Percentiles rank a stretch among this genome's conserved stretches.
Evolutionary conservation across 1,139 yeast genomes (phyloP).

Genomic region (Saccharomycopsis phalli): DNA sequence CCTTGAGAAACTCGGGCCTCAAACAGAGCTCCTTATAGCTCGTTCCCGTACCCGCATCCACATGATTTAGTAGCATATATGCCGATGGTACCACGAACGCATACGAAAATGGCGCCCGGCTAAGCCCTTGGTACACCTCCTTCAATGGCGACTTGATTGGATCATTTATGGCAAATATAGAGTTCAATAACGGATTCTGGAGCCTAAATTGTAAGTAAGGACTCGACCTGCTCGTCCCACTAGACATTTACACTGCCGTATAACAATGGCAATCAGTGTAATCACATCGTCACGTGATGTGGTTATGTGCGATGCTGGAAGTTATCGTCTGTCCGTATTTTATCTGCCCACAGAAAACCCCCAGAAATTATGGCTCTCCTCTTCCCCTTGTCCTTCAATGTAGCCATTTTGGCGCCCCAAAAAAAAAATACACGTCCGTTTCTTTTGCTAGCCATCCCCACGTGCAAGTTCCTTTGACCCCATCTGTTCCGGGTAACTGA

Average conservation of each 20-base stretch:
- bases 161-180: conserved; percentile 58
- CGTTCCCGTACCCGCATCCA: conserved; percentile 36
- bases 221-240: too few species aligned
- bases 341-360: neutral
- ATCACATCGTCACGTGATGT: too few species aligned
- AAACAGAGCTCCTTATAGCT: conserved; percentile 50
- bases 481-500: neutral
- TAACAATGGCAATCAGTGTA: too few species aligned
- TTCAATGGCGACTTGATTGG: conserved; percentile 44
- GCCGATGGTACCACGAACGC: conserved; percentile 58
- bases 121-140: conserved; percentile 36
- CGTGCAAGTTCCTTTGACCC: neutral
- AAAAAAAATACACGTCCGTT: neutral
- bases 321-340: too few species aligned
- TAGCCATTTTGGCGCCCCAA: neutral
- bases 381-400: too few species aligned
- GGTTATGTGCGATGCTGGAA: too few species aligned
- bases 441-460: neutral
- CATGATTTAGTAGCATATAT: conserved; percentile 38
- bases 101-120: conserved; percentile 37
- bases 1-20: conserved; percentile 56
- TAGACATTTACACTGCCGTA: too few species aligned
- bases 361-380: neutral
- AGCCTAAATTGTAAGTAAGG: conserved; percentile 25
- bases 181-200: conserved; percentile 58